These are phyloP conservation scores for Microbotryomycetes sp. DNA, from an alignment of 1,284 basidiomycete species.

Conservation along the genomic window DNA sequence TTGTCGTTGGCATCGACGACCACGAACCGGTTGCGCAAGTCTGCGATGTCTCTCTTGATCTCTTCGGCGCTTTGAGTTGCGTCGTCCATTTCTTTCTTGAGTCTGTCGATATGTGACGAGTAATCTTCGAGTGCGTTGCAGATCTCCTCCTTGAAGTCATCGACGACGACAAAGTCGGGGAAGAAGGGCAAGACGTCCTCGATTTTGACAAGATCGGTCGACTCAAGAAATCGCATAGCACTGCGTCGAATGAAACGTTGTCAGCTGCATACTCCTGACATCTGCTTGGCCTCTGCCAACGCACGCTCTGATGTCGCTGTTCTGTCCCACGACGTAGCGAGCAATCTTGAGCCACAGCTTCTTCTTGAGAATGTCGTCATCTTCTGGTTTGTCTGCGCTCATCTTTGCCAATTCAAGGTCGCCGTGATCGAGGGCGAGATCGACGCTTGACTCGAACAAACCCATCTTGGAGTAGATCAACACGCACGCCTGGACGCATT, in stretches of 20 bases:
- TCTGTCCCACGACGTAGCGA: constrained; percentile 91
- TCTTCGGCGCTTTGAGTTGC: constrained; percentile 84
- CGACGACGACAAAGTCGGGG: constrained; percentile 98
- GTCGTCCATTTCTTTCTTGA: constrained; percentile 94
- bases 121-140: constrained; percentile 92
- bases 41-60: constrained; percentile 84
- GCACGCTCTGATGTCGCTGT: constrained; percentile 93
- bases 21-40: constrained; percentile 82
- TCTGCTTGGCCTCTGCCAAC: too few relatives aligned
- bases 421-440: constrained; percentile 85
- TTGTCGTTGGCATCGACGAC: constrained; percentile 81
- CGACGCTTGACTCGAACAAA: constrained; percentile 90
- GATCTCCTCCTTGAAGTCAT: constrained; percentile 99
- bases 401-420: constrained; percentile 87
- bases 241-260: constrained; percentile 48
- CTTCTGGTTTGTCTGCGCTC: constrained; percentile 87
- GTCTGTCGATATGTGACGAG: constrained; percentile 76
- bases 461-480: constrained; percentile 98
- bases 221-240: constrained; percentile 92
- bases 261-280: too few relatives aligned
- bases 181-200: constrained; percentile 99
- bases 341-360: constrained; percentile 98
- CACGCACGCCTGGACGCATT: constrained; percentile 81
- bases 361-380: constrained; percentile 69
- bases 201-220: constrained; percentile 89